Base-by-base conservation (phyloP, 2,329 filamentous ascomycete genomes). In the Myriosclerotinia duriaeana region DNA sequence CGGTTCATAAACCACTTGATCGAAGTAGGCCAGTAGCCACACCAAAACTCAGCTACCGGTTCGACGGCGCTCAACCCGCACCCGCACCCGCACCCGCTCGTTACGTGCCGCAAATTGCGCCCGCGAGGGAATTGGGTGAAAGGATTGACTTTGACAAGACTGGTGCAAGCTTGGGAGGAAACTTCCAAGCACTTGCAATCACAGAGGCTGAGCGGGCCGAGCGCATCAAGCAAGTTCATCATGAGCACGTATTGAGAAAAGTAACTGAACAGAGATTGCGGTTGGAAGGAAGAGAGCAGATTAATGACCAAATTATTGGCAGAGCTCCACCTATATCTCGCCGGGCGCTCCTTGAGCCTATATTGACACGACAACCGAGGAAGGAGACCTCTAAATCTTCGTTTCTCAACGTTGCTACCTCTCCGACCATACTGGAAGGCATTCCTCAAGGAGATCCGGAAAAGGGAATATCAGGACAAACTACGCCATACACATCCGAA, bases 311-410 rank as follows among this genome's bases (percentile, higher is more conserved):
- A 20, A 36, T 22, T 11, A 66, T 62, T 62, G 64, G 56, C 14
- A 42, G 64, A 54, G 46, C 64, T 36, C 64, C 64, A 17, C 64
- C 56, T 7, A 42, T 66, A 12, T 20, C 64, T 6, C 22, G 34
- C 17, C 30, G n/a, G 9, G 48, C 50, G 40, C 22, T 46, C 38
- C 9, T 44, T 14, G 44, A 50, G 22, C 63, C 53, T n/a, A 6
- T 7, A 17, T 22, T 40, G 44, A 36, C n/a, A n/a, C 38, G 22
- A 9, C 26, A n/a, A 42, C 7, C 22, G 5, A 38, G 44, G 26
- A 36, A n/a, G 9, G n/a, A 14, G 8, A 17, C 22, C 5, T 3
- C 38, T 2, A 50, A 30, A 12, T 52, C 34, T 14, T 22, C 40
- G 7, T n/a, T 11, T 6, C 38, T 52, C 17, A 22, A 20, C 3